These are phyloP conservation scores for Talaromyces sp. DNA, from an alignment of 2,329 filamentous ascomycete genomes.

Conservation along the genomic window DNA sequence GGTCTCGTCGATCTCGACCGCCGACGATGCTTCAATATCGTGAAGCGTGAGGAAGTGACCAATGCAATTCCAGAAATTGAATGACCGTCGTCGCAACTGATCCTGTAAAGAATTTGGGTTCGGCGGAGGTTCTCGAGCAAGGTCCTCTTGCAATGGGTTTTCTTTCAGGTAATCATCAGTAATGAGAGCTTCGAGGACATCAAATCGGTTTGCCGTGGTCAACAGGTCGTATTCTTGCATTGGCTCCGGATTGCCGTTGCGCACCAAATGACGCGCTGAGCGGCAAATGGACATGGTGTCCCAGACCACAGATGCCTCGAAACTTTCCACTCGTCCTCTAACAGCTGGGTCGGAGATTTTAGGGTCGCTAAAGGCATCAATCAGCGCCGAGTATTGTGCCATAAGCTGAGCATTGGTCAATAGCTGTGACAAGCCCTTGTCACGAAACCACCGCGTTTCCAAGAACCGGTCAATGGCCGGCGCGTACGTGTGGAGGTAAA, in stretches of 20 bases:
- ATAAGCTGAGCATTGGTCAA: constrained; percentile 55
- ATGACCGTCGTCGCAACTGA: constrained; percentile 55
- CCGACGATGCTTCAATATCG: constrained; percentile 50
- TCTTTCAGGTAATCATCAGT: constrained; percentile 62
- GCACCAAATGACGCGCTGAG: constrained; percentile 29
- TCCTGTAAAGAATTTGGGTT: constrained; percentile 38
- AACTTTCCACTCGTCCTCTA: constrained; percentile 40
- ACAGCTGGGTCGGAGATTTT: constrained; percentile 33
- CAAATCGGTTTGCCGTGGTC: constrained; percentile 64
- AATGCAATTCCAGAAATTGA: constrained; percentile 78
- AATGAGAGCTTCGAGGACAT: constrained; percentile 70
- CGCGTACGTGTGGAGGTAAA: constrained; percentile 73
- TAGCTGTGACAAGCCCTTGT: constrained; percentile 49
- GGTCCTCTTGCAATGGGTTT: constrained; percentile 42
- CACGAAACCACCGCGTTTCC: constrained; percentile 77
- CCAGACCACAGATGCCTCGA: constrained; percentile 59
- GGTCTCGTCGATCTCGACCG: constrained; percentile 59
- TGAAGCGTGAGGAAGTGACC: constrained; percentile 65
- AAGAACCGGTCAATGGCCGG: constrained; percentile 69
- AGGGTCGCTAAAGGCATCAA: constrained; percentile 43
- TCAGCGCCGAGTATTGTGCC: constrained; percentile 62
- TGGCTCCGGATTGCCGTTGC: constrained; percentile 25
- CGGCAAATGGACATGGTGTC: constrained; percentile 51
- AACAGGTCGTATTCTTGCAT: constrained; percentile 52
- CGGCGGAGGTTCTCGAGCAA: constrained; percentile 33